Evolutionary conservation across 805 yeast species (phyloP).

Genomic region (Suhomyces tanzawaensis): DNA sequence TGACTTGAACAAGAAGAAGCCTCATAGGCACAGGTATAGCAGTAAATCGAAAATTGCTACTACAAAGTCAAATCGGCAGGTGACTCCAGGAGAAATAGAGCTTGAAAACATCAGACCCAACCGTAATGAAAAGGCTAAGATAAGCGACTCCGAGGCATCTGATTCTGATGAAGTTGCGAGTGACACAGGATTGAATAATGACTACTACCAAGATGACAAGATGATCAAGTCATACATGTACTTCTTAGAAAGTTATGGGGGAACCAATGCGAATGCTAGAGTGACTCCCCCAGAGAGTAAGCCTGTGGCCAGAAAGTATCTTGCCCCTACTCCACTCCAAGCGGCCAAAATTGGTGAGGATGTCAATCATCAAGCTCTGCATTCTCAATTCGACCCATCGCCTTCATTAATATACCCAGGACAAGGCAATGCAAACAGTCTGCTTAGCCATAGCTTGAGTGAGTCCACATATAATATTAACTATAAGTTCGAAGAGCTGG

Average conservation of each 20-base stretch:
- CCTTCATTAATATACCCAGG: conserved; percentile 14
- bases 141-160: conserved; percentile 10
- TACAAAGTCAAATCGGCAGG: background rate
- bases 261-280: conserved; percentile 12
- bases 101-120: conserved; percentile 13
- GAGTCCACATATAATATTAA: conserved; percentile 30
- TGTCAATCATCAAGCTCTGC: background rate
- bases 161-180: conserved; percentile 18
- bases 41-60: conserved; percentile 3
- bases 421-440: background rate
- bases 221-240: conserved; percentile 90
- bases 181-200: conserved; percentile 32
- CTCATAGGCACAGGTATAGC: conserved; percentile 12
- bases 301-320: background rate
- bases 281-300: background rate
- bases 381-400: conserved; percentile 13
- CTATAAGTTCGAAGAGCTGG: conserved; percentile 26
- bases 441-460: conserved; percentile 12
- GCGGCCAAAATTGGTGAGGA: background rate
- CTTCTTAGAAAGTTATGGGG: conserved; percentile 78
- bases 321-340: no score
- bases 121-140: conserved; percentile 6
- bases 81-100: conserved; percentile 12
- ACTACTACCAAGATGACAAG: conserved; percentile 67
- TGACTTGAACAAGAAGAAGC: conserved; percentile 22